phyloP scores from a whole-genome alignment of 176 grass and related monocot species.

The Cenchrus americanus region DNA sequence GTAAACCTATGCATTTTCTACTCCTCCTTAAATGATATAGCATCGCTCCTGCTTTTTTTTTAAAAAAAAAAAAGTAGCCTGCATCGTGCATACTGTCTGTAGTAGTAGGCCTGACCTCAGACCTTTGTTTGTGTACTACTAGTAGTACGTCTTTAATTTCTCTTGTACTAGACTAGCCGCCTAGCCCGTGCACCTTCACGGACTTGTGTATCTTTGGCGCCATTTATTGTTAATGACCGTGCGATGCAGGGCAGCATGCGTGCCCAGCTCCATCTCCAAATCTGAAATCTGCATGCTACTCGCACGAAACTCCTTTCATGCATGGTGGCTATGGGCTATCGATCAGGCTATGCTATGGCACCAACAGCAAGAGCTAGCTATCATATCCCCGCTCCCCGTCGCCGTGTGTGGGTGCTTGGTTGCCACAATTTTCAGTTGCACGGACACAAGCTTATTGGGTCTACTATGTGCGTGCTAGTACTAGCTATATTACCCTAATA shows the following conservation, averaged over 20 bases:
- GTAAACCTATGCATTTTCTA: no score
- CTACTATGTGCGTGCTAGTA: neutral
- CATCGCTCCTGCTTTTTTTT: no score
- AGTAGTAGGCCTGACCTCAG: neutral
- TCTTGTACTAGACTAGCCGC: no score
- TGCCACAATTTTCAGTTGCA: slow-evolving; percentile 12
- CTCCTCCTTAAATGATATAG: no score
- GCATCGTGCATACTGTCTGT: neutral
- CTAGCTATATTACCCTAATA: no score
- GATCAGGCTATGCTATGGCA: no score
- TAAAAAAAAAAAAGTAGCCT: no score
- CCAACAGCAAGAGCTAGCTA: neutral
- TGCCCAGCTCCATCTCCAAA: no score
- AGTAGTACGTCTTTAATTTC: no score
- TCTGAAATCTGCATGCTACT: neutral
- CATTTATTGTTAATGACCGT: slow-evolving; percentile 21
- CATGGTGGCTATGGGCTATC: no score
- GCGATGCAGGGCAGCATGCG: neutral
- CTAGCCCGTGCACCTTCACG: neutral
- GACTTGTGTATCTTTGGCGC: neutral
- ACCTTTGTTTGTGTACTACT: no score
- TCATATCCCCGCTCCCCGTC: neutral
- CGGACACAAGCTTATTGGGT: neutral
- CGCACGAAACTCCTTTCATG: neutral
- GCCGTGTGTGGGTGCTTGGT: neutral